Evolutionary conservation across 208 protist species (phyloP).

Genomic region (Crithidia brevicula): DNA sequence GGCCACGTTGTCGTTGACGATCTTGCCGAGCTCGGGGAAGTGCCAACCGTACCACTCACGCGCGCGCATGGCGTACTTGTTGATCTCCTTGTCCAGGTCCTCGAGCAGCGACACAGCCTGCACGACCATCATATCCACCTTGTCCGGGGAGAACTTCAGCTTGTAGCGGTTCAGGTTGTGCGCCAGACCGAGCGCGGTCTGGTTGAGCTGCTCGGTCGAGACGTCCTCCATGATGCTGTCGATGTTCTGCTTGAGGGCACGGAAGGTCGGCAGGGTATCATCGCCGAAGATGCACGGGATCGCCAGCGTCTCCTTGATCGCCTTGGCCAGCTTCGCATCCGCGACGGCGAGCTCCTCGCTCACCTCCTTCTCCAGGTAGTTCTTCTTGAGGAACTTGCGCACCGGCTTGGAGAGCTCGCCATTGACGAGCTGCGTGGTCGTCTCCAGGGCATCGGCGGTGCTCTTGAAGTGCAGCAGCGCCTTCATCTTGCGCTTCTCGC

Average conservation of each 20-base stretch:
- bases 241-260: constrained; percentile 95
- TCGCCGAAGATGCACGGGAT: constrained; percentile 94
- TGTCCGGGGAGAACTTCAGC: constrained; percentile 99
- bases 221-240: constrained; percentile 88
- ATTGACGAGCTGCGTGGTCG: constrained; percentile 97
- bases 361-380: constrained; percentile 92
- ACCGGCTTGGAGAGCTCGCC: constrained; percentile 96
- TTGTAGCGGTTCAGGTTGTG: constrained; percentile 99
- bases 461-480: constrained; percentile 95
- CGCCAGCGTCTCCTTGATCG: constrained; percentile 97
- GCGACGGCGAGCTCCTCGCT: constrained; percentile 94
- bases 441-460: constrained; percentile 97
- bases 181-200: constrained; percentile 98
- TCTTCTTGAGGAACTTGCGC: constrained; percentile 99
- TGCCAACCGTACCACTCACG: constrained; percentile 99
- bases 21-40: constrained; percentile 99
- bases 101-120: constrained; percentile 99
- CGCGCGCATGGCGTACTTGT: constrained; percentile 99
- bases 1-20: constrained; percentile 96
- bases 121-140: constrained; percentile 99
- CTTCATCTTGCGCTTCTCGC: constrained; percentile 89
- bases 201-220: constrained; percentile 89
- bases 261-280: constrained; percentile 93
- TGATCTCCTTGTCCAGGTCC: constrained; percentile 99
- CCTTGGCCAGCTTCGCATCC: constrained; percentile 95